Conservation (phyloP, 2,329 filamentous ascomycete species). For the Beauveria sp. region DNA sequence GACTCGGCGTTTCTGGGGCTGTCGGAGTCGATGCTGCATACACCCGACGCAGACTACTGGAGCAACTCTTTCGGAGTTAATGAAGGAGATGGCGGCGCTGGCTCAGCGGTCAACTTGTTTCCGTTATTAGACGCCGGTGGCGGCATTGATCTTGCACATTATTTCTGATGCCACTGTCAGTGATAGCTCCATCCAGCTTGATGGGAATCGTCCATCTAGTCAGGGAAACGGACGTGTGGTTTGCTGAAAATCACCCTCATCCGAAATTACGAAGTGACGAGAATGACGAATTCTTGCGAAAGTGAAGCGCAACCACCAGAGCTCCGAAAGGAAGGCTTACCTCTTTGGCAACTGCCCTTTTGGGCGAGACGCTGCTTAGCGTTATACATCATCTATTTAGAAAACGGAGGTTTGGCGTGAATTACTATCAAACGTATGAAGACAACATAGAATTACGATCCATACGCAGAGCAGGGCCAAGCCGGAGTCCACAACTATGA, state of each 20-base stretch:
- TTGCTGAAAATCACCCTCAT: background rate
- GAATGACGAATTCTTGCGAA: background rate
- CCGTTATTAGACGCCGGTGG: slow-evolving; percentile 43
- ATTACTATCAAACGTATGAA: background rate
- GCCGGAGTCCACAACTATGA: too few relatives aligned
- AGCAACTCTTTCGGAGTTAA: slow-evolving; percentile 25
- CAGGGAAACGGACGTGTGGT: background rate
- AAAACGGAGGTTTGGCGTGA: background rate
- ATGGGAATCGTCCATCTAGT: background rate
- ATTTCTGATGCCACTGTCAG: slow-evolving; percentile 18
- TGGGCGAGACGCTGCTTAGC: background rate
- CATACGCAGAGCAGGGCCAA: background rate
- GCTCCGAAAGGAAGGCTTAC: background rate
- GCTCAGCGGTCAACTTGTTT: slow-evolving; percentile 41
- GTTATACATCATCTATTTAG: background rate
- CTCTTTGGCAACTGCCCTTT: background rate
- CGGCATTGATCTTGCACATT: slow-evolving; percentile 43
- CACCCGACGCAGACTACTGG: slow-evolving; percentile 34
- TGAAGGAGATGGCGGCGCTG: slow-evolving; percentile 32
- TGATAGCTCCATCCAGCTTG: background rate
- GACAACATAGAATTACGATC: background rate
- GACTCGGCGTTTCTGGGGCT: slow-evolving; percentile 32
- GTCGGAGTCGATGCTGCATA: slow-evolving; percentile 30
- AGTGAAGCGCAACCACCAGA: background rate
- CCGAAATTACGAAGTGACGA: slow-evolving; percentile 2